These are phyloP conservation scores for Trichophyton mentagrophytes DNA, from an alignment of 2,329 filamentous ascomycete species.

Conservation along the genomic window DNA sequence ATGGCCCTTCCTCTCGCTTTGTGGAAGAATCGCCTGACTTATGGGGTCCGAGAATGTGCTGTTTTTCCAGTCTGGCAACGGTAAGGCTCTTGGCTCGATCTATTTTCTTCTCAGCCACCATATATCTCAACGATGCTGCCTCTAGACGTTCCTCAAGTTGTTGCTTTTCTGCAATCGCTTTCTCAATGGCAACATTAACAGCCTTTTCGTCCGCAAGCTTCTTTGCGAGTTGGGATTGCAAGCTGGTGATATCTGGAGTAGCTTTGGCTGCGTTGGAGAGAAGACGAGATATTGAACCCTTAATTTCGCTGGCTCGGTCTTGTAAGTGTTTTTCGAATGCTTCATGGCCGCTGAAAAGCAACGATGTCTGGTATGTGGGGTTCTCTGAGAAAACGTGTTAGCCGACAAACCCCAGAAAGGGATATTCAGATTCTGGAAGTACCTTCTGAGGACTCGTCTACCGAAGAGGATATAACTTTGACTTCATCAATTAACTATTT, in stretches of 20 bases:
- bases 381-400: slow-evolving; percentile 4
- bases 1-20: slow-evolving; percentile 37
- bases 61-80: slow-evolving; percentile 82
- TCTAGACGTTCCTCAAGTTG: slow-evolving; percentile 77
- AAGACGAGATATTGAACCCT: slow-evolving; percentile 57
- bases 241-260: slow-evolving; percentile 54
- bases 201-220: slow-evolving; percentile 74
- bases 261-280: slow-evolving; percentile 39
- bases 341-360: slow-evolving; percentile 43
- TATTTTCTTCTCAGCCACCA: slow-evolving; percentile 89
- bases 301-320: slow-evolving; percentile 62
- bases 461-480: slow-evolving; percentile 28
- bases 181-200: slow-evolving; percentile 62
- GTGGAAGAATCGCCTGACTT: slow-evolving; percentile 35
- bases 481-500: slow-evolving; percentile 36
- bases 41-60: slow-evolving; percentile 59
- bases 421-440: neutral
- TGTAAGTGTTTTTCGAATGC: slow-evolving; percentile 68
- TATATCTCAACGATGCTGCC: slow-evolving; percentile 75
- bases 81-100: slow-evolving; percentile 80
- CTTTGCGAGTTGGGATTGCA: slow-evolving; percentile 63
- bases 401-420: neutral
- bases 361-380: slow-evolving; percentile 37
- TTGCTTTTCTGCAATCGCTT: slow-evolving; percentile 64
- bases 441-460: slow-evolving; percentile 16